Base-by-base conservation (phyloP, 2,329 filamentous ascomycete species). In the Fusarium sp. region DNA sequence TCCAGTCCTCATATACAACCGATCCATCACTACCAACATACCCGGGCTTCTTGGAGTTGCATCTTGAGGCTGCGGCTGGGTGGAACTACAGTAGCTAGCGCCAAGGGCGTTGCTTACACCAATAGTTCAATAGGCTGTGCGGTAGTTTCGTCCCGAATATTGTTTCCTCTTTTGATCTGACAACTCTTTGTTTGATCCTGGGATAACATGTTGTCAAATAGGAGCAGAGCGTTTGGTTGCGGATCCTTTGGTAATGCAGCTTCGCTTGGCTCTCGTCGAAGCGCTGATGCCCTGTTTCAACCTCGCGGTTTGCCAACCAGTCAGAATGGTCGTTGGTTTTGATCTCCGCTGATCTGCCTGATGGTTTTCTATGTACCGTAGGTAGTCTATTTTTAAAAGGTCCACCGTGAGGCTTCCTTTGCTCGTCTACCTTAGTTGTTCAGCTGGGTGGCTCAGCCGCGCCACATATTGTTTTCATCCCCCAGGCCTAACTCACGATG, bases 1-100 rank as follows among this genome's bases (percentile, higher is more conserved):
- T 39, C 47, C 47, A 45, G 34, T 47, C 48, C 67, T 69, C 70
- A 68, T 69, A 69, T 69, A 47, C 26, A 28, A 23, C 7, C 17
- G 14, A 42, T 55, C 17, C 21, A 24, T 53, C 9, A 20, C 21
- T 17, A 23, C 19, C n/a, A 46, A 23, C 19, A 52, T 53, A 17
- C n/a, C 15, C 26, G 2, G 51, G 45, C 32, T 21, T 34, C 20
- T 47, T 43, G 44, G 28, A 42, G 44, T 26, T 19, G 20, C 26
- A 28, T 28, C 26, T 28, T 3, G 9, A 28, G 26, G 26, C 26
- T 28, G 26, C 26, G 26, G 10, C 26, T 28, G 26, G 26, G 10
- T 28, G 26, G 26, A 28, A 28, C 26, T 28, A 28, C 45, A 49
- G 21, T 30, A 21, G 21, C 43, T 62, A 61, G 58, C 34, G 56